These are phyloP conservation scores for Ophiosphaerella narmari DNA, from an alignment of 2,329 filamentous ascomycete genomes.

Conservation along the genomic window DNA sequence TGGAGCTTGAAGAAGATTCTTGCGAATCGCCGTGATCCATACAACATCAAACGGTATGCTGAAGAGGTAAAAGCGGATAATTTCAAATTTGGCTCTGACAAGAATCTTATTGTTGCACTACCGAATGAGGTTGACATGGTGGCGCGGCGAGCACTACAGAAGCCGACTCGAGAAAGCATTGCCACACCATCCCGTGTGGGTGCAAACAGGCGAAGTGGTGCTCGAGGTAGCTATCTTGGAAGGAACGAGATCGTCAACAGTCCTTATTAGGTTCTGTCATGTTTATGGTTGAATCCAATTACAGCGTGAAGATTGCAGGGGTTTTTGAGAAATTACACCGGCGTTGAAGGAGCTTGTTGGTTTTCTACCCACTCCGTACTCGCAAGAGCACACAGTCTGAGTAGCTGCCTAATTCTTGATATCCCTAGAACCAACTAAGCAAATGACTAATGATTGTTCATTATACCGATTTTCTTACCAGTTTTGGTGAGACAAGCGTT, in stretches of 20 bases:
- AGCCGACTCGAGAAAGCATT: conserved; percentile 92
- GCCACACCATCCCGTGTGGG: conserved; percentile 61
- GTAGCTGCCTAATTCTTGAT: background rate
- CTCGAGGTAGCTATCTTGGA: conserved; percentile 71
- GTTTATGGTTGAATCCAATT: background rate
- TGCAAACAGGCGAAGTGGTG: conserved; percentile 38
- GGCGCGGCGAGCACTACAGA: conserved; percentile 79
- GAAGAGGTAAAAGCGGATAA: conserved; percentile 98
- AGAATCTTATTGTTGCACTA: conserved; percentile 96
- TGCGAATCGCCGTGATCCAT: conserved; percentile 79
- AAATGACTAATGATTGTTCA: background rate
- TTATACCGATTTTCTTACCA: background rate
- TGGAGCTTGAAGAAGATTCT: conserved; percentile 94
- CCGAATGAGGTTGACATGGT: conserved; percentile 99
- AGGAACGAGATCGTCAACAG: conserved; percentile 84
- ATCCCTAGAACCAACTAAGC: conserved; percentile 4
- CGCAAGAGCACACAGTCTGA: background rate
- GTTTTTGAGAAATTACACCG: background rate
- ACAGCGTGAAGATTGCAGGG: background rate
- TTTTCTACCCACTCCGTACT: background rate
- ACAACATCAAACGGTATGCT: conserved; percentile 93
- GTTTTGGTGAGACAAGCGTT: too few species aligned
- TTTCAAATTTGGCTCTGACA: conserved; percentile 95
- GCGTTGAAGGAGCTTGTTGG: background rate
- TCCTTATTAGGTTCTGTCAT: conserved; percentile 54